Conservation (phyloP, 352 stramenopile species). For the Pythium utonaiense region DNA sequence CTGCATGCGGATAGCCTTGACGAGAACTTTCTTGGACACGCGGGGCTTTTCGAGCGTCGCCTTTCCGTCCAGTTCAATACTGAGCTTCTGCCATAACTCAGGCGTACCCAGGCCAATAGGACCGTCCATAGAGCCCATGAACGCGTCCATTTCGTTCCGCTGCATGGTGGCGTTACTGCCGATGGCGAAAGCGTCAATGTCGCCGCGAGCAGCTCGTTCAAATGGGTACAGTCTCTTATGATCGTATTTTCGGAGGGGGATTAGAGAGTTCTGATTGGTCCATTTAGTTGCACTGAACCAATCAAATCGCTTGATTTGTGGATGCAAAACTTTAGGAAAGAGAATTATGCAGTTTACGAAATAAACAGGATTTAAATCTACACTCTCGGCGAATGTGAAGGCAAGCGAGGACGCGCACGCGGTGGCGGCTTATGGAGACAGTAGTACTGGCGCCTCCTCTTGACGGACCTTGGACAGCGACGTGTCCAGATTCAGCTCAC, state of each 20-base stretch:
- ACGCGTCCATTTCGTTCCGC: slow-evolving; percentile 78
- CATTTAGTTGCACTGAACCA: not conserved
- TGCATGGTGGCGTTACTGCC: slow-evolving; percentile 37
- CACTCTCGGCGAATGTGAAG: not conserved
- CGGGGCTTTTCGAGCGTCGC: slow-evolving; percentile 72
- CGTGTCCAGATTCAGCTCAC: slow-evolving; percentile 63
- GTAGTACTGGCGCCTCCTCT: slow-evolving; percentile 48
- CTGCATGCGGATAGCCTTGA: slow-evolving; percentile 82
- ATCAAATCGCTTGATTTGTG: not conserved
- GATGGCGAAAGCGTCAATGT: not conserved
- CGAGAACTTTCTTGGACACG: slow-evolving; percentile 79
- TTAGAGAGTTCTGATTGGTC: slow-evolving; percentile 5
- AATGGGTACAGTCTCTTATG: slow-evolving; percentile 16
- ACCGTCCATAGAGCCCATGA: slow-evolving; percentile 31
- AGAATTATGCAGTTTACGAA: slow-evolving; percentile 5
- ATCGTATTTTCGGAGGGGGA: slow-evolving; percentile 20
- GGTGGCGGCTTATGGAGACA: slow-evolving; percentile 21
- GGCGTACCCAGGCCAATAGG: slow-evolving; percentile 65
- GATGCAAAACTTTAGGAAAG: not conserved
- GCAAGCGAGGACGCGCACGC: not conserved
- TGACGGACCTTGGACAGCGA: slow-evolving; percentile 48
- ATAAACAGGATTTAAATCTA: slow-evolving; percentile 4
- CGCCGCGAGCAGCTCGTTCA: not conserved
- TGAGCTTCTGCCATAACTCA: slow-evolving; percentile 77
- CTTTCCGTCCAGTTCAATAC: slow-evolving; percentile 76